Percentiles rank a stretch among this genome's conserved stretches.
Evolutionary conservation across 177 flowering plant species (phyloP).

Genomic region (Vitis hybrid): DNA sequence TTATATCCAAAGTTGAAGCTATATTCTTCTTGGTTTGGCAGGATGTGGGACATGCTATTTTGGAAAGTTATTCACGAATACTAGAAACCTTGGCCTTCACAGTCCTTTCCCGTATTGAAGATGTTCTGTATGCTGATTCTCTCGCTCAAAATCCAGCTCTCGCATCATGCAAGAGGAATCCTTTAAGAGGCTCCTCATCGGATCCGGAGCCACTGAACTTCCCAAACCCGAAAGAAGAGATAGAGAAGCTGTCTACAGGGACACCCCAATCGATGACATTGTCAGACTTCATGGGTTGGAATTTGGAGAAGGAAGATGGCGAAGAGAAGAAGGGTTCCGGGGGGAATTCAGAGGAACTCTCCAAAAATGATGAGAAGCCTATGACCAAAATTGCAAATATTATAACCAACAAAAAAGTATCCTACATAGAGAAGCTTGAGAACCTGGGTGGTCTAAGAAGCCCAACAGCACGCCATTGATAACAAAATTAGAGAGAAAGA

Average conservation of each 20-base stretch:
- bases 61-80: constrained; percentile 75
- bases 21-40: constrained; percentile 9
- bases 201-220: background rate
- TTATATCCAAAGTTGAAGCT: too few species aligned
- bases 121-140: constrained; percentile 58
- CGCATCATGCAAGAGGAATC: constrained; percentile 19
- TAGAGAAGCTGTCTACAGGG: constrained; percentile 20
- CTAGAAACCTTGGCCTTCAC: constrained; percentile 68
- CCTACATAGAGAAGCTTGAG: constrained; percentile 73
- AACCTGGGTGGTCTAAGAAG: constrained; percentile 72
- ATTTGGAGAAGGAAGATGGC: constrained; percentile 27
- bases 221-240: constrained; percentile 26
- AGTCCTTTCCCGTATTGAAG: constrained; percentile 61
- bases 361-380: constrained; percentile 20
- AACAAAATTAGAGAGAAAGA: background rate
- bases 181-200: constrained; percentile 3
- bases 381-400: constrained; percentile 26
- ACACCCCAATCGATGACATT: constrained; percentile 48
- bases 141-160: constrained; percentile 39
- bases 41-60: constrained; percentile 74
- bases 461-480: constrained; percentile 76
- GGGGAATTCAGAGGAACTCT: constrained; percentile 6
- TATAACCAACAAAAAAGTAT: constrained; percentile 48
- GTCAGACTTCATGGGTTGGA: constrained; percentile 70
- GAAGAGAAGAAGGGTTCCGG: constrained; percentile 27